Conservation (phyloP, 257 asterid species). For the Solanum rostratum region DNA sequence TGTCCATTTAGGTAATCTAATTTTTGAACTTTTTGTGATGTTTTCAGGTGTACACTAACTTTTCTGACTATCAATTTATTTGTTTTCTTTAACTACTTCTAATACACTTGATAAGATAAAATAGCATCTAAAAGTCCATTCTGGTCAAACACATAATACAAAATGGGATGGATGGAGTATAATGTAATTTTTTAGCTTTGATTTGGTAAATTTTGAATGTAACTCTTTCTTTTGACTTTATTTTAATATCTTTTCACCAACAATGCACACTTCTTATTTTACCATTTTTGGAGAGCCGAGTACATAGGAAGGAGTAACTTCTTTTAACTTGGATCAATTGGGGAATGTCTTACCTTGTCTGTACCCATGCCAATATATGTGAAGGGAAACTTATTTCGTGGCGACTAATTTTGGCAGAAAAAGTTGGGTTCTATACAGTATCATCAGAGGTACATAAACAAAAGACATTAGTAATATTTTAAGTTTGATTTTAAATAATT, state of each 20-base stretch:
- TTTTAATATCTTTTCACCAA: neutral
- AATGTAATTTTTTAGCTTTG: neutral
- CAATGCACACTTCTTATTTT: neutral
- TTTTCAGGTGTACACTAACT: neutral
- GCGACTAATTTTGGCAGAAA: neutral
- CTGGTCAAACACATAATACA: neutral
- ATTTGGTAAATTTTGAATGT: neutral
- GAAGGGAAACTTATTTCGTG: neutral
- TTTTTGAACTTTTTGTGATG: neutral
- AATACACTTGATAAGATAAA: neutral
- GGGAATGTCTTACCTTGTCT: neutral
- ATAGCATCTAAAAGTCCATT: neutral
- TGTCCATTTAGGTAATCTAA: neutral
- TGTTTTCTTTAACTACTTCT: neutral
- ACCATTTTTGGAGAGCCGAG: neutral
- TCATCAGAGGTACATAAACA: neutral
- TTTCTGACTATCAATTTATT: neutral
- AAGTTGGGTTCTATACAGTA: neutral
- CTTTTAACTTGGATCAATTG: neutral
- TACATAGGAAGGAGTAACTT: neutral
- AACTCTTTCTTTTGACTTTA: neutral
- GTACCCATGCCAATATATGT: neutral
- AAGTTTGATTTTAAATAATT: neutral
- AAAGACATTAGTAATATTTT: neutral
- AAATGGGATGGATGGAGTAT: neutral